These are phyloP conservation scores for Cairneyella variabilis DNA, from an alignment of 495 filamentous ascomycete genomes.

Conservation along the genomic window DNA sequence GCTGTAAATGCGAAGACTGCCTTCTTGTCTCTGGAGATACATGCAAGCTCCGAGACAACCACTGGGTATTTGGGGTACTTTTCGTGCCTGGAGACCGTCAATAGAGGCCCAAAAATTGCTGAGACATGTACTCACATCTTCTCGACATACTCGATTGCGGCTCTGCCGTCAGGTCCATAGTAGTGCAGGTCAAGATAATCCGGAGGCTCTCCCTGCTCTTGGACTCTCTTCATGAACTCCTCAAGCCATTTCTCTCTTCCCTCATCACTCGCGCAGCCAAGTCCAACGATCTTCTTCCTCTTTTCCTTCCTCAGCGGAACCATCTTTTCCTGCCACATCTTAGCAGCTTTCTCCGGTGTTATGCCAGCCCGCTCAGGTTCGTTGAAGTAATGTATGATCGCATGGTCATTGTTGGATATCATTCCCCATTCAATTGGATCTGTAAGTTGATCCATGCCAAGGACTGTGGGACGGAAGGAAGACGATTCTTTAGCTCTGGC, in stretches of 20 bases:
- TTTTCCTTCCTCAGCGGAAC: conserved; percentile 34
- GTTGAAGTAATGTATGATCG: conserved; percentile 41
- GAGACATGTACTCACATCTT: conserved; percentile 18
- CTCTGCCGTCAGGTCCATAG: conserved; percentile 33
- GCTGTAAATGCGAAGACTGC: conserved; percentile 39
- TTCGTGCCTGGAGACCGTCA: conserved; percentile 36
- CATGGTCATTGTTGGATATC: conserved; percentile 16
- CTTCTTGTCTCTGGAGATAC: conserved; percentile 32
- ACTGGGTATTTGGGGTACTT: conserved; percentile 30
- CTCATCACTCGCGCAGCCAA: conserved; percentile 32
- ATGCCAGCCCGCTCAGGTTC: conserved; percentile 42
- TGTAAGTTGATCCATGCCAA: conserved; percentile 30
- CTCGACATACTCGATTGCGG: conserved; percentile 31
- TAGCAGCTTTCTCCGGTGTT: conserved; percentile 34
- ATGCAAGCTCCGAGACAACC: conserved; percentile 43
- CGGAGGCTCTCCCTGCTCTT: conserved; percentile 26
- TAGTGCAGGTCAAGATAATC: conserved; percentile 45
- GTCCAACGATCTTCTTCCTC: conserved; percentile 38
- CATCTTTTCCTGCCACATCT: conserved; percentile 38
- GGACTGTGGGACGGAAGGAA: conserved; percentile 42
- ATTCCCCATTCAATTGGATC: conserved; percentile 35
- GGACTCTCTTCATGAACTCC: conserved; percentile 38
- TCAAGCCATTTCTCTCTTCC: conserved; percentile 38
- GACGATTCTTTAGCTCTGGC: conserved; percentile 38
- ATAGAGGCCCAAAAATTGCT: conserved; percentile 13